Evolutionary conservation across 2,329 filamentous ascomycete genomes (phyloP), one percentile per base, ranked within the genome.

Genomic region (Penicillium sp.): DNA sequence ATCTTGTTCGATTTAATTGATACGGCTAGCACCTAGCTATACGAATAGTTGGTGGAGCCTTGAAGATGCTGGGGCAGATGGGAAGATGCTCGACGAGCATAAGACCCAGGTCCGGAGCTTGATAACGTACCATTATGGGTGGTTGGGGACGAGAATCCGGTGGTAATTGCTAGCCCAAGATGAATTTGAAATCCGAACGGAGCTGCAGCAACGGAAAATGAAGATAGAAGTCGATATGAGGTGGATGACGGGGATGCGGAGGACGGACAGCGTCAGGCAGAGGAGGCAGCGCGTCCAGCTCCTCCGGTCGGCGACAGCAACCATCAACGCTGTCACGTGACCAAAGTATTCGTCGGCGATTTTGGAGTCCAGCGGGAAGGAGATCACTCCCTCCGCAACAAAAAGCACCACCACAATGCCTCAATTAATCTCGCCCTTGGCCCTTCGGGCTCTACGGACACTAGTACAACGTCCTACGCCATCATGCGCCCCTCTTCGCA

Each of bases 271-370:
- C 49, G 58, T 52, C 57, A 64, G 55, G 53, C 56, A 61, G 53
- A 59, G 41, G 51, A 53, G 51, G 52, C 56, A 58, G 63, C 69
- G 68, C 69, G 68, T 67, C 65, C 65, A 74, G 72, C 69, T 74
- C 47, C 60, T 71, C 56, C 66, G 64, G 64, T 32, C 20, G 12
- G 10, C 51, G 47, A 54, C 17, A 62, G 4, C 26, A 12, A 58
- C 71, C 68, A 67, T 17, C 6, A 17, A 30, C 58, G 71, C 66
- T 1, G 27, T 61, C 65, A 71, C 66, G 61, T 68, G 63, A 40
- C 15, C 15, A 37, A 30, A 52, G 52, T 55, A 48, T 49, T 45
- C 24, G 42, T 52, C 52, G 48, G 55, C 59, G 44, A 47, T 59
- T 56, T 49, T 49, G 29, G 39, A 26, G 37, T 42, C 39, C 12